Base-by-base conservation (phyloP, 2,329 filamentous ascomycete genomes). In the Epichloe gansuensis region DNA sequence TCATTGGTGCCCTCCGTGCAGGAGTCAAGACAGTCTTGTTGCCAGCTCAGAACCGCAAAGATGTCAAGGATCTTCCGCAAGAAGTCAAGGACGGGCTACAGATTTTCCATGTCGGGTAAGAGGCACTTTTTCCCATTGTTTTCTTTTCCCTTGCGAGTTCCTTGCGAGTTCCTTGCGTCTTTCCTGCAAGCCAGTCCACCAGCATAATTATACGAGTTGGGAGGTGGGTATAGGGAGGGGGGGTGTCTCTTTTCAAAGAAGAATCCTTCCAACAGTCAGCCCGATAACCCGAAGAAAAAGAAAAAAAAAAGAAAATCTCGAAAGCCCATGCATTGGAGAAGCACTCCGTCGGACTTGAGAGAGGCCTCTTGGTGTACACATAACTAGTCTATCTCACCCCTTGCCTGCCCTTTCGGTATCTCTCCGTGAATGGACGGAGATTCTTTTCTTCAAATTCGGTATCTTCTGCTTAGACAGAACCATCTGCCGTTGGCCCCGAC, bases 1-100 rank as follows among this genome's bases (percentile, higher is more conserved):
- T 97, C 50, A 97, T 98, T 64, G 93, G 93, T 23, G 93, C 93
- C 8, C 75, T 94, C 64, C 80, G 91, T 51, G 93, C 93, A 2
- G 93, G 93, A 31, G 91, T 98, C 55, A 95, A 95, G 76, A 91
- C 88, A 35, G 91, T 98, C 7, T 68, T 98, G 54, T 73, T 98
- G 7, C 93, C 93, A 3, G 79, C 84, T 35, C 85, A 87, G 59
- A 98, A 98, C 66, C 79, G 84, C 57, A 97, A 97, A 71, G 93
- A 98, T 65, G 85, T 87, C 53, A 87, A 86, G 68, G 91, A 97
- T 68, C 74, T 97, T 51, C 93, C 93, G 0, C 77, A 85, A 56
- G 93, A 98, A 71, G 93, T 98, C 48, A 85, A 83, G 66, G 78
- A 87, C 61, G 90, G 89, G 0, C 68, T 98, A 55, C 81, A 91